Conservation (phyloP, 768 basidiomycete genomes). For the Pulveroboletus sp. region DNA sequence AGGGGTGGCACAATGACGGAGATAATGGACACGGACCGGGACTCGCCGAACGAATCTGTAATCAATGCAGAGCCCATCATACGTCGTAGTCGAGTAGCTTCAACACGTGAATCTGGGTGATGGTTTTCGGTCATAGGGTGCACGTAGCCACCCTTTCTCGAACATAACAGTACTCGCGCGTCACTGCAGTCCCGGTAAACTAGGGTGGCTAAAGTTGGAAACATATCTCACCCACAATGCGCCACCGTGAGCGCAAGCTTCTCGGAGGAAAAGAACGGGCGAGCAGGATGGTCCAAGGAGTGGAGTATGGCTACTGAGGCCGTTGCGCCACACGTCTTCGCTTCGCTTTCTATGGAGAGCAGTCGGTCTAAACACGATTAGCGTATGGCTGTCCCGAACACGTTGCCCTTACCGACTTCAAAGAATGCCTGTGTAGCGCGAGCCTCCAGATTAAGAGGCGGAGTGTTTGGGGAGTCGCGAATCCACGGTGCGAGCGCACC, state of each 20-base stretch:
- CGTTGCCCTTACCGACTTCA: constrained; percentile 48
- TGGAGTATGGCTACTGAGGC: constrained; percentile 91
- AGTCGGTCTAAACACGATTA: constrained; percentile 53
- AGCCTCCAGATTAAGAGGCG: constrained; percentile 70
- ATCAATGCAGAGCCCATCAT: constrained; percentile 90
- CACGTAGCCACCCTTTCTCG: constrained; percentile 68
- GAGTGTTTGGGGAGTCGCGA: constrained; percentile 27
- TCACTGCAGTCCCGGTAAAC: constrained; percentile 50
- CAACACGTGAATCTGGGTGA: constrained; percentile 88
- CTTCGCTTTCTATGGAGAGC: constrained; percentile 62
- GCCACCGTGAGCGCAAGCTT: constrained; percentile 80
- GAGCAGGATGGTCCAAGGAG: constrained; percentile 73
- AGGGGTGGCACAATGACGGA: background rate
- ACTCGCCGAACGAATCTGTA: constrained; percentile 93
- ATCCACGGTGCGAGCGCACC: constrained; percentile 74
- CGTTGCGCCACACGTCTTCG: constrained; percentile 81
- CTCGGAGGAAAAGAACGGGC: constrained; percentile 80
- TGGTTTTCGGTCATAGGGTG: constrained; percentile 90
- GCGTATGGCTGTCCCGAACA: background rate
- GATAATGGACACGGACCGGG: constrained; percentile 46
- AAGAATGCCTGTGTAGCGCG: constrained; percentile 85
- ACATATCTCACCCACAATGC: constrained; percentile 73
- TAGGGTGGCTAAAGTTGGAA: background rate
- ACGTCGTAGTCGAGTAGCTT: constrained; percentile 77
- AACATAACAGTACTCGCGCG: constrained; percentile 81